Conservation (phyloP, 1,139 yeast species). For the Candida tropicalis region DNA sequence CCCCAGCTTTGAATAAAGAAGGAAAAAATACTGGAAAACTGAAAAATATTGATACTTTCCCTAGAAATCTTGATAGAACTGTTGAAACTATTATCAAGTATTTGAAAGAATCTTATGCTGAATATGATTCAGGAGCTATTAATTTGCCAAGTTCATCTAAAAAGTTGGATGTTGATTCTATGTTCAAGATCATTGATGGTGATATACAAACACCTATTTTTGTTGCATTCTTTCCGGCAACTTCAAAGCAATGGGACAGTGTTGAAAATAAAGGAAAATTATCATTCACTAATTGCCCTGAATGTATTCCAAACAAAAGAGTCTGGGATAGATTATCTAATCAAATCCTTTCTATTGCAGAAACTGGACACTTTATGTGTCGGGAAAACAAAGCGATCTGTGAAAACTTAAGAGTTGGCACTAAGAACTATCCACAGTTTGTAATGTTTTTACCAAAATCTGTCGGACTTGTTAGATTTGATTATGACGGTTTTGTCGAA, state of each 20-base stretch:
- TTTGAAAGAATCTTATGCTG: constrained; percentile 54
- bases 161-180: constrained; percentile 31
- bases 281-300: constrained; percentile 45
- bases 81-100: constrained; percentile 53
- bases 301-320: constrained; percentile 52
- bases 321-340: constrained; percentile 62
- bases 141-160: constrained; percentile 44
- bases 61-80: constrained; percentile 47
- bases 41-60: constrained; percentile 48
- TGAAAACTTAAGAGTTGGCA: constrained; percentile 32
- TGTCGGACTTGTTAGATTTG: constrained; percentile 37
- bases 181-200: constrained; percentile 51
- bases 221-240: constrained; percentile 67
- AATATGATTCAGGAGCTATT: constrained; percentile 38
- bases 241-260: constrained; percentile 40
- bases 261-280: constrained; percentile 39
- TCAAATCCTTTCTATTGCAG: constrained; percentile 42
- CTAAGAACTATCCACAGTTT: constrained; percentile 28
- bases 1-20: constrained; percentile 43
- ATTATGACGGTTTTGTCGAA: constrained; percentile 31
- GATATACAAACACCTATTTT: constrained; percentile 49
- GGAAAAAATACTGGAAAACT: constrained; percentile 31
- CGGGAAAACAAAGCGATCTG: constrained; percentile 52
- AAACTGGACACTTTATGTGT: constrained; percentile 66
- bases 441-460: constrained; percentile 44